Percentiles rank a stretch among this genome's conserved stretches.
These are phyloP conservation scores for Termitomyces sp. DNA, from an alignment of 768 basidiomycete genomes.

Conservation along the genomic window DNA sequence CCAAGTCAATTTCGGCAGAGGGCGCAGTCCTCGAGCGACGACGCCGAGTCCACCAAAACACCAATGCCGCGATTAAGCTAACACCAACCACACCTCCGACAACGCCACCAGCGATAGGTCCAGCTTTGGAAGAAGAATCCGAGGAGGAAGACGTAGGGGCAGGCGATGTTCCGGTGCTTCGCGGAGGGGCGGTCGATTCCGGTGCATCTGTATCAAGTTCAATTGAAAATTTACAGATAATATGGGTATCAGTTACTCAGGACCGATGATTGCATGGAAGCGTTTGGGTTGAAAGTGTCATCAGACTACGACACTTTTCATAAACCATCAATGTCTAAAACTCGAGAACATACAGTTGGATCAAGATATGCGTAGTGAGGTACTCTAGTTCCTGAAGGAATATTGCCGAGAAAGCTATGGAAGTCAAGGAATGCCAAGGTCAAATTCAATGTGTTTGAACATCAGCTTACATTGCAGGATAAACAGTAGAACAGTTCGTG, in stretches of 20 bases:
- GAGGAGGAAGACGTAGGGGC: neutral
- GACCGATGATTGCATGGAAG: constrained; percentile 17
- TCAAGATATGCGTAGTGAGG: constrained; percentile 47
- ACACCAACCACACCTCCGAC: constrained; percentile 48
- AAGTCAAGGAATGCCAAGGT: neutral
- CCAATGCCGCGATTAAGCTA: constrained; percentile 31
- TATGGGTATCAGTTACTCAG: constrained; percentile 13
- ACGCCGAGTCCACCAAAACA: constrained; percentile 23
- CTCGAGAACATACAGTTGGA: constrained; percentile 25
- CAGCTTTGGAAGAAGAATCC: constrained; percentile 24
- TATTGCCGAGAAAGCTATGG: constrained; percentile 26
- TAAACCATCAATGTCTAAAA: neutral
- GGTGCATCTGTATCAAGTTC: constrained; percentile 19
- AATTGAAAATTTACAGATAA: neutral
- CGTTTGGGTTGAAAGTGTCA: constrained; percentile 26
- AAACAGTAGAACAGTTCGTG: constrained; percentile 39
- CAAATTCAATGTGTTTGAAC: neutral
- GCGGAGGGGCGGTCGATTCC: constrained; percentile 27
- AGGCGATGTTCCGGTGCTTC: constrained; percentile 16
- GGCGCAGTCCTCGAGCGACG: constrained; percentile 17
- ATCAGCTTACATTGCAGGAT: constrained; percentile 23
- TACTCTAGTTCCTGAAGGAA: constrained; percentile 37
- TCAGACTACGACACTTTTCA: constrained; percentile 13
- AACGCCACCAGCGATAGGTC: constrained; percentile 62
- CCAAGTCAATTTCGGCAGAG: constrained; percentile 14